These are phyloP conservation scores for Aphanomyces euteiches DNA, from an alignment of 352 stramenopile genomes.

Conservation along the genomic window DNA sequence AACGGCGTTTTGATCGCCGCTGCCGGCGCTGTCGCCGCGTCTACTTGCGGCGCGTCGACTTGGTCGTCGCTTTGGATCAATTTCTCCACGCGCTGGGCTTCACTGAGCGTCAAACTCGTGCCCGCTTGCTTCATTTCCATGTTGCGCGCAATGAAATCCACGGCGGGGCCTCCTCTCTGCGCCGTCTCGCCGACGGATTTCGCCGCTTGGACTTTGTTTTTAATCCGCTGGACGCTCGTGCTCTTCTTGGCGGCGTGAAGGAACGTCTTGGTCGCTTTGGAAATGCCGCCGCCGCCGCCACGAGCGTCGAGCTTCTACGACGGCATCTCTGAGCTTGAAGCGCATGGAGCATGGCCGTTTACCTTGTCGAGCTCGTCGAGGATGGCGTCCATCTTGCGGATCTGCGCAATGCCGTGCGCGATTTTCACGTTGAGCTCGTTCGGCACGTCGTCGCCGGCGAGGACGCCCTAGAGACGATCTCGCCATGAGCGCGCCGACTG, in stretches of 20 bases:
- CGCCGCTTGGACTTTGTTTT: conserved; percentile 28
- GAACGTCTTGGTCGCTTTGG: not conserved
- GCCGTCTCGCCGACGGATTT: conserved; percentile 1
- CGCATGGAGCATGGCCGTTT: not conserved
- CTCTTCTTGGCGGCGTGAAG: not conserved
- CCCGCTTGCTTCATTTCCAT: conserved; percentile 28
- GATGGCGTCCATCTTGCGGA: conserved; percentile 17
- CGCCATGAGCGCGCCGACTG: not conserved
- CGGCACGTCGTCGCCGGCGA: conserved; percentile 13
- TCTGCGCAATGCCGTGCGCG: conserved; percentile 16
- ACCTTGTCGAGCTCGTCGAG: conserved; percentile 18
- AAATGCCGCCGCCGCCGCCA: not conserved
- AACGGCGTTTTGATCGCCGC: not conserved
- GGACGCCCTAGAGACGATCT: not conserved
- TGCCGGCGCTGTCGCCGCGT: not conserved
- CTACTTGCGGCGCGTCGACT: not conserved
- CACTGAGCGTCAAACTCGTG: not conserved
- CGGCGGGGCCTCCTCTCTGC: too few species aligned
- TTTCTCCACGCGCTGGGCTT: conserved; percentile 3
- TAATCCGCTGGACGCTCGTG: conserved; percentile 22
- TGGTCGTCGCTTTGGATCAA: not conserved
- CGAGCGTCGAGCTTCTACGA: too few species aligned
- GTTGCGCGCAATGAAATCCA: conserved; percentile 16
- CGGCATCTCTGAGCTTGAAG: too few species aligned
- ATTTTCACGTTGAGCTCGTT: conserved; percentile 25